These are phyloP conservation scores for Suillus fuscotomentosus DNA, from an alignment of 768 basidiomycete species.

Conservation along the genomic window DNA sequence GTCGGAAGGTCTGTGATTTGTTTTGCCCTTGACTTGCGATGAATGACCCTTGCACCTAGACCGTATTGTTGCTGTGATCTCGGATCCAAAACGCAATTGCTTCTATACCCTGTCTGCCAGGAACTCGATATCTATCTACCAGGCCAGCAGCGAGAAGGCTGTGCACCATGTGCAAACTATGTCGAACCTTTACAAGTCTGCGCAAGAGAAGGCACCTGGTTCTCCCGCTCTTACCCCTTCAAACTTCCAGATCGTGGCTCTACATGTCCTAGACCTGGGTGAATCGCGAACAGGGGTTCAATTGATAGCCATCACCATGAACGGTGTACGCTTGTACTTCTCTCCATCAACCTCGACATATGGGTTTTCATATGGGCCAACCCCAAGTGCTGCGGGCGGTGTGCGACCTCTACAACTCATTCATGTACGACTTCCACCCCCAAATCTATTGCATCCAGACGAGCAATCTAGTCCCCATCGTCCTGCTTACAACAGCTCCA, in stretches of 20 bases:
- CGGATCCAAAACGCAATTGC: constrained; percentile 67
- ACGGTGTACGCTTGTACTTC: constrained; percentile 86
- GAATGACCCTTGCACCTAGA: constrained; percentile 42
- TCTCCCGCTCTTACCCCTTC: constrained; percentile 69
- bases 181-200: constrained; percentile 69
- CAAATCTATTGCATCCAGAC: constrained; percentile 75
- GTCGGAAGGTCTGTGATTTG: constrained; percentile 56
- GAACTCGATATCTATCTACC: constrained; percentile 65
- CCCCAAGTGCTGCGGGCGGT: constrained; percentile 24
- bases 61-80: constrained; percentile 64
- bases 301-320: constrained; percentile 78
- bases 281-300: constrained; percentile 73
- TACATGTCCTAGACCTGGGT: constrained; percentile 65
- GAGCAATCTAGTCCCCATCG: constrained; percentile 55
- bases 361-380: constrained; percentile 47
- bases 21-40: not conserved
- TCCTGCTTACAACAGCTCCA: constrained; percentile 46
- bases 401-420: constrained; percentile 56
- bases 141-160: constrained; percentile 58
- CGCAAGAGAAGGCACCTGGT: constrained; percentile 80
- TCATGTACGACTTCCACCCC: constrained; percentile 79
- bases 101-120: constrained; percentile 77
- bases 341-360: constrained; percentile 49
- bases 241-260: constrained; percentile 63
- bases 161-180: constrained; percentile 74